Percentiles rank a stretch among this genome's conserved stretches.
Evolutionary conservation across 257 asterid genomes (phyloP).

Genomic region (Gardenia jasminoides): DNA sequence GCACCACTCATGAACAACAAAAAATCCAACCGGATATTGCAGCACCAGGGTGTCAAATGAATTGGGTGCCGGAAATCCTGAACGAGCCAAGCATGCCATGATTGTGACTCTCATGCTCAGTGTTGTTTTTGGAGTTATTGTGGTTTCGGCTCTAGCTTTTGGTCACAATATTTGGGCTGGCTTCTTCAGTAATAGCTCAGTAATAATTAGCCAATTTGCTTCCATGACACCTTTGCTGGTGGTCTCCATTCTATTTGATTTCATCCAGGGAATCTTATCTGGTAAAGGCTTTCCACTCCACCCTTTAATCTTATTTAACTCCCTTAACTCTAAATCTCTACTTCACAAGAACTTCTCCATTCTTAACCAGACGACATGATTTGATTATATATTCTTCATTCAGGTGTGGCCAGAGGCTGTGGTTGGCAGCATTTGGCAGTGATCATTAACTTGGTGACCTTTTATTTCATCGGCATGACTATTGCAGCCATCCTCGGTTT

Average conservation of each 20-base stretch:
- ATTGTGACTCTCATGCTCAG: slow-evolving; percentile 55
- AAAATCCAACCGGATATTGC: slow-evolving; percentile 17
- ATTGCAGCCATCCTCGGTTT: slow-evolving; percentile 55
- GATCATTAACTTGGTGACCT: slow-evolving; percentile 53
- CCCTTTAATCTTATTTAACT: too few species aligned
- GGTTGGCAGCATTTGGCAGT: slow-evolving; percentile 74
- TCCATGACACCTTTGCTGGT: slow-evolving; percentile 64
- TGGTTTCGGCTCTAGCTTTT: slow-evolving; percentile 40
- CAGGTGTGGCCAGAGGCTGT: slow-evolving; percentile 82
- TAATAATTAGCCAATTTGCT: slow-evolving; percentile 43
- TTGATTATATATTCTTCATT: background rate
- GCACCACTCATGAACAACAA: background rate
- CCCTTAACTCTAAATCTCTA: too few species aligned
- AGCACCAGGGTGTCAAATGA: slow-evolving; percentile 91
- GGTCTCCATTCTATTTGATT: slow-evolving; percentile 50
- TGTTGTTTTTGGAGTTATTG: slow-evolving; percentile 35
- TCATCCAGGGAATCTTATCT: slow-evolving; percentile 61
- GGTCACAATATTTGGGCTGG: slow-evolving; percentile 70
- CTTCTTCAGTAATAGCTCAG: slow-evolving; percentile 56
- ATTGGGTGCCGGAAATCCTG: slow-evolving; percentile 65
- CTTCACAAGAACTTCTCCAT: background rate
- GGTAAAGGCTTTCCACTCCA: slow-evolving; percentile 27
- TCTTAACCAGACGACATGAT: background rate
- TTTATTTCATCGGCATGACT: slow-evolving; percentile 65
- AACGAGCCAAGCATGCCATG: slow-evolving; percentile 65